Conservation (phyloP, 768 basidiomycete species). For the Suillus weaverae region DNA sequence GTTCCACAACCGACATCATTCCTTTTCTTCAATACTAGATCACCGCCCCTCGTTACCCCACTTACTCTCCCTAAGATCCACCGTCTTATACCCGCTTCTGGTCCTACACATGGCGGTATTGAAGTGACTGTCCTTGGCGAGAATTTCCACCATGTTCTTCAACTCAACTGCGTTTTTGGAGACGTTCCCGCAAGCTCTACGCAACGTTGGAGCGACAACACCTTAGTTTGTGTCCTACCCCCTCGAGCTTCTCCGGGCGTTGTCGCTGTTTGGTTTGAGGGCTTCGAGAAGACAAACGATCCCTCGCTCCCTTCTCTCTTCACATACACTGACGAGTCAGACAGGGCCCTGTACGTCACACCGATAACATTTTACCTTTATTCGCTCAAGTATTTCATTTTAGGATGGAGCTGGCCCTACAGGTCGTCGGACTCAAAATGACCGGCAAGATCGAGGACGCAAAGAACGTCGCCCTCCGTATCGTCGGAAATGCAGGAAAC, state of each 20-base stretch:
- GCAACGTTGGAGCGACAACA: slow-evolving; percentile 90
- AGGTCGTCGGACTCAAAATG: slow-evolving; percentile 96
- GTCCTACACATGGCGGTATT: slow-evolving; percentile 89
- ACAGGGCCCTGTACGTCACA: slow-evolving; percentile 75
- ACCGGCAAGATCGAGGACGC: slow-evolving; percentile 94
- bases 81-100: slow-evolving; percentile 78
- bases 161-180: slow-evolving; percentile 83
- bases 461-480: slow-evolving; percentile 89
- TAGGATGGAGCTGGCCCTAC: slow-evolving; percentile 94
- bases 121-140: slow-evolving; percentile 93
- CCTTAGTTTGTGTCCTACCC: slow-evolving; percentile 88
- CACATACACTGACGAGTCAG: slow-evolving; percentile 89
- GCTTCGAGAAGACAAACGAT: slow-evolving; percentile 62
- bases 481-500: slow-evolving; percentile 72
- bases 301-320: slow-evolving; percentile 63
- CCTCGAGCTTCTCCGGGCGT: slow-evolving; percentile 79
- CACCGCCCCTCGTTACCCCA: slow-evolving; percentile 46
- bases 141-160: slow-evolving; percentile 77
- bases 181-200: slow-evolving; percentile 79
- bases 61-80: slow-evolving; percentile 73
- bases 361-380: slow-evolving; percentile 6
- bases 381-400: slow-evolving; percentile 16
- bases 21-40: slow-evolving; percentile 59
- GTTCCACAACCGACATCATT: slow-evolving; percentile 50
- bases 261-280: slow-evolving; percentile 88